These are phyloP conservation scores for Aspergillus caelatus DNA, from an alignment of 2,329 filamentous ascomycete species.

Conservation along the genomic window DNA sequence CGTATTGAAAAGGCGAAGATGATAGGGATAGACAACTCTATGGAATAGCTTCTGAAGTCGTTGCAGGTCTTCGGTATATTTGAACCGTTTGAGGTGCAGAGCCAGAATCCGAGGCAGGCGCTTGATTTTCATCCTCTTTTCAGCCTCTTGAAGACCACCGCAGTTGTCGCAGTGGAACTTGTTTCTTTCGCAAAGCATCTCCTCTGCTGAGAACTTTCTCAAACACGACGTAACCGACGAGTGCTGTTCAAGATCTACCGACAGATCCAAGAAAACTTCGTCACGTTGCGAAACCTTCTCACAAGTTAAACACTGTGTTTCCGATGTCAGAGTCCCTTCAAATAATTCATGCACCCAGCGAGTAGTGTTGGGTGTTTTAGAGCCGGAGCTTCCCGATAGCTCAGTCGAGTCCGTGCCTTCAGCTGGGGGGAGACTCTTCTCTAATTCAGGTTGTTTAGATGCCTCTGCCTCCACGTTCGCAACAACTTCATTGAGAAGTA, in stretches of 20 bases:
- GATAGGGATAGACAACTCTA: conserved; percentile 93
- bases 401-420: conserved; percentile 49
- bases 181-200: conserved; percentile 97
- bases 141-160: conserved; percentile 92
- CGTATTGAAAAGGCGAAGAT: conserved; percentile 95
- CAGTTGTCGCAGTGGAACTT: conserved; percentile 99
- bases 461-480: conserved; percentile 90
- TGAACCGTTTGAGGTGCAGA: conserved; percentile 93
- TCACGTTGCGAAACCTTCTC: conserved; percentile 94
- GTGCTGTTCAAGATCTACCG: conserved; percentile 92
- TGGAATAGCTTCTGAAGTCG: conserved; percentile 95
- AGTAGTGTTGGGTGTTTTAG: conserved; percentile 66
- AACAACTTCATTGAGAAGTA: conserved; percentile 94
- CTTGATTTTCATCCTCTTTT: conserved; percentile 99
- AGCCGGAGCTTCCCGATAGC: conserved; percentile 53
- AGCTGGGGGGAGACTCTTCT: conserved; percentile 56
- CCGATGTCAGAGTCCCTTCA: conserved; percentile 89
- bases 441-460: conserved; percentile 33
- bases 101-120: conserved; percentile 87
- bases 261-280: conserved; percentile 93
- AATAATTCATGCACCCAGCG: conserved; percentile 98
- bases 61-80: conserved; percentile 95
- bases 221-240: conserved; percentile 95
- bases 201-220: conserved; percentile 93
- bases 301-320: conserved; percentile 94